Evolutionary conservation across 192 early-diverging fungal species (phyloP).

Genomic region (Backusella australiensis): DNA sequence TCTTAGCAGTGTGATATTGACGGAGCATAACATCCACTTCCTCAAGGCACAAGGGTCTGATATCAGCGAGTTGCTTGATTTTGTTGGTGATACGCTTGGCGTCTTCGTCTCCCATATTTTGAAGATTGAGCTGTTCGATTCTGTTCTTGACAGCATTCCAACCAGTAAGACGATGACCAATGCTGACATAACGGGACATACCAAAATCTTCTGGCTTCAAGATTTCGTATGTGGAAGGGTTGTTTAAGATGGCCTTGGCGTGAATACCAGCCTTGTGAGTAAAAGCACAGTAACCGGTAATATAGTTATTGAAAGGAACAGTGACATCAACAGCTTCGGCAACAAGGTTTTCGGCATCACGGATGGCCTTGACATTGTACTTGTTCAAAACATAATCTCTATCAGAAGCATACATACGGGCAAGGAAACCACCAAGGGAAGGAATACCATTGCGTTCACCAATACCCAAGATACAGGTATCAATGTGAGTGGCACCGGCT

Average conservation of each 20-base stretch:
- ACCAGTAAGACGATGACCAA: constrained; percentile 95
- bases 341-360: constrained; percentile 94
- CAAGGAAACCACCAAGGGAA: constrained; percentile 89
- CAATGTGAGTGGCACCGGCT: constrained; percentile 98
- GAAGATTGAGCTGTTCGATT: constrained; percentile 85
- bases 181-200: constrained; percentile 96
- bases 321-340: constrained; percentile 93
- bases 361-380: constrained; percentile 90
- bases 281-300: constrained; percentile 98
- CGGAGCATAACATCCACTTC: constrained; percentile 87
- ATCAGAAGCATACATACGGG: constrained; percentile 96
- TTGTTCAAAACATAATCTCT: constrained; percentile 88
- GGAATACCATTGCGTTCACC: constrained; percentile 99
- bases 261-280: constrained; percentile 99
- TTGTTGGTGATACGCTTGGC: constrained; percentile 90
- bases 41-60: constrained; percentile 87
- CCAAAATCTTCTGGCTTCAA: constrained; percentile 98
- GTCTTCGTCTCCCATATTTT: constrained; percentile 76
- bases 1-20: constrained; percentile 71
- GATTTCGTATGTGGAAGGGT: constrained; percentile 98
- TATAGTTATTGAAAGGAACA: constrained; percentile 99
- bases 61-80: constrained; percentile 95
- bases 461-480: constrained; percentile 96
- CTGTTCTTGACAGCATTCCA: constrained; percentile 99
- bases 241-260: constrained; percentile 99